Percentiles rank a stretch among this genome's conserved stretches.
Conservation (phyloP, 345 rosid genomes). For the Trapa bicornis region DNA sequence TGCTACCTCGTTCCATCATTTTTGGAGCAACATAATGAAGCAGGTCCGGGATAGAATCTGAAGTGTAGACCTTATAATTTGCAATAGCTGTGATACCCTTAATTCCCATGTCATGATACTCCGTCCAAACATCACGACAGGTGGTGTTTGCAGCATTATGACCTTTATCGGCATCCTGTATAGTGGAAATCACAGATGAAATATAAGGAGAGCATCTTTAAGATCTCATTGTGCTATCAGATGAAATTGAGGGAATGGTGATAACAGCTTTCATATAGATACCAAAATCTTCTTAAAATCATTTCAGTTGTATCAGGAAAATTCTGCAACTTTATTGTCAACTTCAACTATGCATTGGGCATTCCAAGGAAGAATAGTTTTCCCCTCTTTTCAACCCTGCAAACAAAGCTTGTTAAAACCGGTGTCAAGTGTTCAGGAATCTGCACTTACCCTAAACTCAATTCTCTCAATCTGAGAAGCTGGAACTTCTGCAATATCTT, state of each 20-base stretch:
- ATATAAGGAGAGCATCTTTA: slow-evolving; percentile 3
- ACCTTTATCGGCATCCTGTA: slow-evolving; percentile 76
- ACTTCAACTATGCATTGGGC: not conserved
- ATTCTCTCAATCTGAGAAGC: slow-evolving; percentile 55
- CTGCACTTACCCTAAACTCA: slow-evolving; percentile 61
- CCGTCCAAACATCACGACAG: slow-evolving; percentile 87
- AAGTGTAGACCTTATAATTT: slow-evolving; percentile 70
- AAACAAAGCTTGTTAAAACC: not conserved
- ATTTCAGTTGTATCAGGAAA: not conserved
- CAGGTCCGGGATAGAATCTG: slow-evolving; percentile 54
- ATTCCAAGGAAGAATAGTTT: not conserved
- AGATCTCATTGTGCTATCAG: not conserved
- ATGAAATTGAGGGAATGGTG: not conserved
- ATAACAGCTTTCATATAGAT: not conserved
- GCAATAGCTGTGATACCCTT: slow-evolving; percentile 75
- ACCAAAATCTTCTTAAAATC: not conserved
- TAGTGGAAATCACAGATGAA: not conserved
- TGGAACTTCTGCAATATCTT: slow-evolving; percentile 58
- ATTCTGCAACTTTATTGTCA: not conserved
- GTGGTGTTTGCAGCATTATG: slow-evolving; percentile 46
- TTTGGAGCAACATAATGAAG: slow-evolving; percentile 82
- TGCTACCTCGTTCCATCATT: slow-evolving; percentile 79
- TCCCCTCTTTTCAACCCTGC: not conserved
- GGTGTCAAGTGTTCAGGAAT: not conserved
- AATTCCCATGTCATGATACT: slow-evolving; percentile 85